Percentiles rank a stretch among this genome's conserved stretches.
Conservation (phyloP, 2,329 filamentous ascomycete genomes). For the Macrophomina tecta region DNA sequence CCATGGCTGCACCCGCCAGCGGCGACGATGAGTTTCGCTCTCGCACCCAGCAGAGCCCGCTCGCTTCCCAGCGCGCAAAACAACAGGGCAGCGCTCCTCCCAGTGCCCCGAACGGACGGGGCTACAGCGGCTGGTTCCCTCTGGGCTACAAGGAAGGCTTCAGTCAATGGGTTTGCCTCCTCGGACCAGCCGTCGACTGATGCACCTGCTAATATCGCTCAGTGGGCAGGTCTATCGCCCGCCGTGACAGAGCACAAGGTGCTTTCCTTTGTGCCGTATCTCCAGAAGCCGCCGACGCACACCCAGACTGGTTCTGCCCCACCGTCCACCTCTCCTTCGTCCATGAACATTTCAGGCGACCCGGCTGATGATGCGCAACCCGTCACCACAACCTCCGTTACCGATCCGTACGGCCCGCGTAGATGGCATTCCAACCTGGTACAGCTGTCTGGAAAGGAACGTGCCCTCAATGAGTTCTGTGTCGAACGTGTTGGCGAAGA, state of each 20-base stretch:
- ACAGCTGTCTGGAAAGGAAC: slow-evolving; percentile 80
- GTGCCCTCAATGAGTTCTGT: slow-evolving; percentile 90
- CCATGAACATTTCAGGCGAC: slow-evolving; percentile 47
- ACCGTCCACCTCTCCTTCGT: slow-evolving; percentile 49
- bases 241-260: slow-evolving; percentile 86
- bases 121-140: slow-evolving; percentile 69
- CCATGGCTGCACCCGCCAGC: slow-evolving; percentile 19
- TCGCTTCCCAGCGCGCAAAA: slow-evolving; percentile 56
- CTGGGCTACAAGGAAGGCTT: slow-evolving; percentile 91
- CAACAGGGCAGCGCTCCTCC: slow-evolving; percentile 39
- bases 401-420: slow-evolving; percentile 83
- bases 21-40: slow-evolving; percentile 25
- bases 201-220: slow-evolving; percentile 22
- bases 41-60: slow-evolving; percentile 51
- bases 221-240: slow-evolving; percentile 88
- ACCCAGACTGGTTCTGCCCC: slow-evolving; percentile 66
- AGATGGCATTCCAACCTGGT: slow-evolving; percentile 89
- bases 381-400: slow-evolving; percentile 52
- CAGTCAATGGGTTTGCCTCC: slow-evolving; percentile 78
- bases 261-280: slow-evolving; percentile 81
- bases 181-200: neutral
- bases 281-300: slow-evolving; percentile 73
- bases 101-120: slow-evolving; percentile 39
- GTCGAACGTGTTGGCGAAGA: slow-evolving; percentile 82
- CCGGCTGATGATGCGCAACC: slow-evolving; percentile 47